Base-by-base conservation (phyloP, 2,329 filamentous ascomycete species). In the Thermomyces lanuginosus region DNA sequence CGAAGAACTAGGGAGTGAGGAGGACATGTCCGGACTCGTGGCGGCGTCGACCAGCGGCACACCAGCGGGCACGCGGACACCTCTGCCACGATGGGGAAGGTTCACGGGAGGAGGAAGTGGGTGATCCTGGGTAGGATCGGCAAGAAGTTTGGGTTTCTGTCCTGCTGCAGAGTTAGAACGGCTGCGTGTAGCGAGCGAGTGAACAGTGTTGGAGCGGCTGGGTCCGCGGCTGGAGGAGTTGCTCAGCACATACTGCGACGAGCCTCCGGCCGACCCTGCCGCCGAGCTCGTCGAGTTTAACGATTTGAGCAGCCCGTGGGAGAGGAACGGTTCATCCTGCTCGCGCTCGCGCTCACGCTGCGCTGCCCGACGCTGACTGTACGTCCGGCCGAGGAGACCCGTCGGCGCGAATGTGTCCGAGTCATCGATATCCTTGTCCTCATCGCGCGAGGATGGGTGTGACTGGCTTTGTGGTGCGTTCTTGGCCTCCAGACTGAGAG, bases 101-200 rank as follows among this genome's bases (percentile, higher is more conserved):
- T 51, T 48, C n/a, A n/a, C n/a, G n/a, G n/a, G n/a, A 2, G 73
- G 73, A 5, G 72, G 63, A 34, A 77, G 72, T 26, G 64, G 60
- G 42, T 74, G 76, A 25, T 61, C 58, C 0, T 72, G 70, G 0
- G 71, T 72, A 21, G 82, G 60, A 41, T 79, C 76, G 16, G 83
- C 53, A 4, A 83, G 60, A 1, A 77, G 76, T 34, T 70, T 71
- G 2, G 61, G 60, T 39, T 49, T 55, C 13, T 49, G 44, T n/a
- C n/a, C n/a, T 4, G 41, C 46, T 26, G 48, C 37, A 2, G 65
- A 66, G n/a, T 47, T 49, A n/a, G 56, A 56, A 26, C 61, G 56
- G 21, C 51, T 20, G 48, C 43, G 13, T 42, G 41, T 12, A 26
- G 28, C 5, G 33, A 34, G 2, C 6, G 42, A 42, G 6, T 41